phyloP scores from a whole-genome alignment of 2,329 filamentous ascomycete species.

The Daldinia sp. region DNA sequence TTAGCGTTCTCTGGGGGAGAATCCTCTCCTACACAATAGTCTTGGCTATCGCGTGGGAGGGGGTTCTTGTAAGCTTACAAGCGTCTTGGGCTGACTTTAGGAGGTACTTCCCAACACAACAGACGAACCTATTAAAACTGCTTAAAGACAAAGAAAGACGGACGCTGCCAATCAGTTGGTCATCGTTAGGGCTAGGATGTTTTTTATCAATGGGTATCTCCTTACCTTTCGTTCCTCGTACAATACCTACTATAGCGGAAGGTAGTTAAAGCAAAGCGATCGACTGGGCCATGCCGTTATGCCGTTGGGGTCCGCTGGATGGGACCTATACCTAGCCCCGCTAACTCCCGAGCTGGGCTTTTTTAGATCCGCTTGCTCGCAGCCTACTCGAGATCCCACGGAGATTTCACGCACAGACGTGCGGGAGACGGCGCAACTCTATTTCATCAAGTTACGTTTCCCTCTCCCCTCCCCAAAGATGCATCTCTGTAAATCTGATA shows the following conservation, averaged over 20 bases:
- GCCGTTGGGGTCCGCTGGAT: constrained; percentile 1
- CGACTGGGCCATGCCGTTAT: constrained; percentile 1
- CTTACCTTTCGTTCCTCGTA: neutral
- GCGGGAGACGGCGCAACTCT: constrained; percentile 29
- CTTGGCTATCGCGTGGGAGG: constrained; percentile 16
- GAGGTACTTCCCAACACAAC: neutral
- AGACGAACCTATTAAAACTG: neutral
- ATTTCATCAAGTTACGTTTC: constrained; percentile 11
- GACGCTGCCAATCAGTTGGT: neutral
- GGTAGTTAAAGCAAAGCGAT: constrained; percentile 8
- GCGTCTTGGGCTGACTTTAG: neutral
- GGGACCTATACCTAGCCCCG: neutral
- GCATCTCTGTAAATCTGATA: neutral
- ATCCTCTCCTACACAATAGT: neutral
- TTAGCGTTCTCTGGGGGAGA: constrained; percentile 8
- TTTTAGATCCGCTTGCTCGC: constrained; percentile 24
- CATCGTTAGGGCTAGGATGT: neutral
- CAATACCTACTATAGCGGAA: constrained; percentile 10
- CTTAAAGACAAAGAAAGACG: neutral
- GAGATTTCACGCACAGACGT: constrained; percentile 37
- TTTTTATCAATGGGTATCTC: neutral
- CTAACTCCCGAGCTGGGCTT: neutral
- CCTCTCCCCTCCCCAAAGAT: neutral
- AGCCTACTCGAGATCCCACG: constrained; percentile 25
- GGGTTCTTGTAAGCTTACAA: neutral